Base-by-base conservation (phyloP, 2,329 filamentous ascomycete species). In the Uncinocarpus reesii region DNA sequence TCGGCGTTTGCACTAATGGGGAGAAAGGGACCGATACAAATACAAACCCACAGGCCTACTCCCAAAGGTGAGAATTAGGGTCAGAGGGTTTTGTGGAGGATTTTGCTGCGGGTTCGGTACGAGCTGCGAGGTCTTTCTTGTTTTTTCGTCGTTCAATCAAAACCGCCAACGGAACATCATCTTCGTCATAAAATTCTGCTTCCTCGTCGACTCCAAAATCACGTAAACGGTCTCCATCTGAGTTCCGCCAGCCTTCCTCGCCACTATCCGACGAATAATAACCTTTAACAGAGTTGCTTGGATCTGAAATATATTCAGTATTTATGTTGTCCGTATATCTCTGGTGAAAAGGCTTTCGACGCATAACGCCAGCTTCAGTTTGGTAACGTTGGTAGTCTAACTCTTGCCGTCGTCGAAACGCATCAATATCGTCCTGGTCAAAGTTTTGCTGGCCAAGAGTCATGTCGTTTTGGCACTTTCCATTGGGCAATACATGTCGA, bases 161-260 rank as follows among this genome's bases (percentile, higher is more conserved):
- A 51, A 78, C 67, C 4, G 70, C 72, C 42, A 83, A 60, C 1
- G 79, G 79, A 11, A 81, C 59, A 56, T 81, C 73, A 52, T 82
- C 79, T 49, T 78, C 74, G 53, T 53, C 51, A 28, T 53, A 53
- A 15, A 53, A 53, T 51, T 78, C 74, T 53, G 80, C 78, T 24
- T 79, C 76, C 58, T 81, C 79, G 56, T 82, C 79, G 2, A 83
- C 76, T 0, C 79, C 79, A 58, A 81, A 83, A 54, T 83, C 79
- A 15, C 73, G 66, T 18, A 83, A 63, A 16, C 77, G 63, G 53
- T 82, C 79, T 3, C 79, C 79, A 57, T 81, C 79, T 0, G 75
- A 72, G 56, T 81, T 80, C 23, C 70, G 70, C 79, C 79, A 83
- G 0, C 67, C 73, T 62, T 80, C 77, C 59, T 80, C 77, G 3